Percentiles rank a stretch among this genome's conserved stretches.
Conservation (phyloP, 129 eudicot species). For the Ambrosia trifida region DNA sequence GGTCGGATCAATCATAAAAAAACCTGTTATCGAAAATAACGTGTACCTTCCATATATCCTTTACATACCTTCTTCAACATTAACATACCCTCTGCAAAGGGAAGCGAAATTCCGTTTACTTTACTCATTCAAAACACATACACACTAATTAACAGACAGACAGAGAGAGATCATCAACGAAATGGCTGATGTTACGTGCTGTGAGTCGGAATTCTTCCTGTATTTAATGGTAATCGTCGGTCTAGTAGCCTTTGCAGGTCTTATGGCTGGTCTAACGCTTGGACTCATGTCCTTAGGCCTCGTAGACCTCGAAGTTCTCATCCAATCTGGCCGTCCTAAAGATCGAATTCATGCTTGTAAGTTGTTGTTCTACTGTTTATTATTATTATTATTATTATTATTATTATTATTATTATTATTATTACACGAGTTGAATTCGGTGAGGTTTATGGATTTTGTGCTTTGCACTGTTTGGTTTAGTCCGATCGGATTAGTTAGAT, state of each 20-base stretch:
- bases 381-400: too few species aligned
- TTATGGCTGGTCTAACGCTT: conserved; percentile 94
- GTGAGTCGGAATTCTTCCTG: conserved; percentile 53
- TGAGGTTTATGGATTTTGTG: neutral
- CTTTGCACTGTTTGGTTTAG: neutral
- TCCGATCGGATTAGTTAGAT: conserved; percentile 3
- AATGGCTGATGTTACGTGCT: conserved; percentile 61
- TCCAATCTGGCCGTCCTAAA: conserved; percentile 83
- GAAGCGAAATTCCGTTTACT: neutral
- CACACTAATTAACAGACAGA: neutral
- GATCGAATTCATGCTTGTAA: conserved; percentile 89
- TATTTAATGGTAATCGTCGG: conserved; percentile 54
- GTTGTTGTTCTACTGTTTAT: conserved; percentile 11
- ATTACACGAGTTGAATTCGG: neutral
- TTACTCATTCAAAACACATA: neutral
- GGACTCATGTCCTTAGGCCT: conserved; percentile 98
- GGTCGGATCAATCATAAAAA: conserved; percentile 17
- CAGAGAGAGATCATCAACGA: conserved; percentile 2
- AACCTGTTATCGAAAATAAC: conserved; percentile 17
- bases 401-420: neutral
- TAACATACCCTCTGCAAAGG: too few species aligned
- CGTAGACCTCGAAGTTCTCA: conserved; percentile 97
- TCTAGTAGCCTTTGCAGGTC: conserved; percentile 80
- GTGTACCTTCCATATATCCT: conserved; percentile 29
- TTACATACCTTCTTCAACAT: conserved; percentile 18